Base-by-base conservation (phyloP, 352 stramenopile genomes). In the Globisporangium ultimum region DNA sequence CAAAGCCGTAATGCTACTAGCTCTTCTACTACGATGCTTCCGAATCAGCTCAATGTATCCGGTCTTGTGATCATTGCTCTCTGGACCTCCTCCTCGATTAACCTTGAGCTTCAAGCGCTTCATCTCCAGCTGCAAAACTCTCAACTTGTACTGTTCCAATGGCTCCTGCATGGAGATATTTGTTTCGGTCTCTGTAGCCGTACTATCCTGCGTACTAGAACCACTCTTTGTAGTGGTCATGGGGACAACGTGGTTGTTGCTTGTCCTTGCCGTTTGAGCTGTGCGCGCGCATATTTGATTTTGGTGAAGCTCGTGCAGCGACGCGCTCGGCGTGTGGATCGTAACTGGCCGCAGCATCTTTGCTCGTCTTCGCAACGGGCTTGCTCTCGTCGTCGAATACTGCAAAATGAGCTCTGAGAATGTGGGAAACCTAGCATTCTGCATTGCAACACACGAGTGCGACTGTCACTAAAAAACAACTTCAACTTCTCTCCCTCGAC, bases 11-110 rank as follows among this genome's bases (percentile, higher is more conserved):
- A 0, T 36, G 8, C 28, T 5, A 1, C 28, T 5, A 11, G 1
- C 28, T 36, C 28, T 36, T 10, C 28, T 1, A 36, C 9, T 36
- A 2, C 45, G 48, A 36, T 70, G 14, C 20, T 22, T 45, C 11
- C 70, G 73, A 17, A 82, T 52, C 21, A 82, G 64, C 32, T 53
- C 58, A 1, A 82, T 75, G 60, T 78, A 76, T 13, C 73, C 70
- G 3, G 45, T 47, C 52, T 79, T 82, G 58, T 73, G 63, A 47
- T 77, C 68, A 45, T 78, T 82, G 21, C 45, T 32, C 4, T 55
- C 60, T 3, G 57, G 41, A 8, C 70, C 70, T 12, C 43, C 28
- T 18, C 58, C 50, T 12, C 68, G 56, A 40, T 63, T 61, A 32
- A 82, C 47, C 28, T 57, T 60, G 21, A 82, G 58, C 42, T 77